Conservation (phyloP, 805 yeast species). For the Wickerhamomyces xylosicus region DNA sequence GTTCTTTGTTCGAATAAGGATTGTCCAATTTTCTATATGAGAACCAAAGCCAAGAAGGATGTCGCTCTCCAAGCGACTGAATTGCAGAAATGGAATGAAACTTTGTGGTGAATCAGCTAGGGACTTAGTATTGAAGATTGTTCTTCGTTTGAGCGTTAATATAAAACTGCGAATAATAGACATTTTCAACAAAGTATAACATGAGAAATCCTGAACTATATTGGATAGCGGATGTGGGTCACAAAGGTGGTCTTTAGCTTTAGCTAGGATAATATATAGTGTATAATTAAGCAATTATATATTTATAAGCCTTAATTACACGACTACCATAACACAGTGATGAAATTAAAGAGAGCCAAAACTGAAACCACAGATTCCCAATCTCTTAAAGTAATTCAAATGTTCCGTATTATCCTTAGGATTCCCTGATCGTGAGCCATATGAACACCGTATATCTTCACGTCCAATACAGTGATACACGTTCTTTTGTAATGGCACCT, state of each 20-base stretch:
- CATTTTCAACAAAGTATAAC: too few species aligned
- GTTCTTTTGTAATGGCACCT: slow-evolving; percentile 23
- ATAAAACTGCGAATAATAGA: too few species aligned
- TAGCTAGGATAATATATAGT: too few species aligned
- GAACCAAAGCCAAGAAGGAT: slow-evolving; percentile 44
- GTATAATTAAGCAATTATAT: too few species aligned
- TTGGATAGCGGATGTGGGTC: background rate
- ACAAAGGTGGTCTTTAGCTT: background rate
- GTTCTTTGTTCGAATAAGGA: slow-evolving; percentile 92
- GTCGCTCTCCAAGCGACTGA: slow-evolving; percentile 27
- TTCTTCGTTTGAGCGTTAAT: background rate
- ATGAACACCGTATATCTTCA: slow-evolving; percentile 44
- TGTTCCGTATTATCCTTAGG: slow-evolving; percentile 16
- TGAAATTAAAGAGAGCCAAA: background rate
- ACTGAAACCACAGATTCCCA: slow-evolving; percentile 19
- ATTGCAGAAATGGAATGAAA: slow-evolving; percentile 29
- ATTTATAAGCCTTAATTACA: too few species aligned
- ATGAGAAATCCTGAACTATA: too few species aligned
- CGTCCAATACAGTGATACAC: slow-evolving; percentile 71
- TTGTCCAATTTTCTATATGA: slow-evolving; percentile 96
- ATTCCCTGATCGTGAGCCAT: slow-evolving; percentile 6
- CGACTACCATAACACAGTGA: too few species aligned
- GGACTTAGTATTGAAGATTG: background rate
- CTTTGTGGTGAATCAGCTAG: slow-evolving; percentile 12
- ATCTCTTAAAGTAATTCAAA: slow-evolving; percentile 18